Base-by-base conservation (phyloP, 2,329 filamentous ascomycete genomes). In the Grosmannia clavigera region DNA sequence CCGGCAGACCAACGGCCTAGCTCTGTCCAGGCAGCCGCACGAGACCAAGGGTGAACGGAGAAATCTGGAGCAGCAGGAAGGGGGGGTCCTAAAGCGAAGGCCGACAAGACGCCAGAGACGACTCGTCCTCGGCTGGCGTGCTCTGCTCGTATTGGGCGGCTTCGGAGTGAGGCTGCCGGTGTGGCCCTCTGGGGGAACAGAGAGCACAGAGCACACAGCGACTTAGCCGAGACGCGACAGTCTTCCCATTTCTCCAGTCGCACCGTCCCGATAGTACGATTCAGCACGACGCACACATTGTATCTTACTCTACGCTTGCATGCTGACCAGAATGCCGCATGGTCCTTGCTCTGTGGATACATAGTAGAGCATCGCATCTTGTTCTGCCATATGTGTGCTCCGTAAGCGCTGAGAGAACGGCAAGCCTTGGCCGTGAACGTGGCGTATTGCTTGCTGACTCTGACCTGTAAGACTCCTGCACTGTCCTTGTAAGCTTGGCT, bases 41-140 rank as follows among this genome's bases (percentile, higher is more conserved):
- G 52, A 55, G 52, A 25, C 19, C n/a, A 50, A 51, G 56, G 56
- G 46, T 58, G 56, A 58, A 58, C 56, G 56, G 56, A 58, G 27
- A 57, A 35, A 57, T 50, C 19, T 3, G 43, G 19, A 19, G 43
- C 38, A 22, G 33, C 33, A 35, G 33, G 6, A 10, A 9, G 33
- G 10, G 33, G 33, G 33, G 33, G 9, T 10, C 33, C 33, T 9
- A 9, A 10, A 35, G 33, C 33, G 9, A 46, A n/a, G 43, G 16
- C 19, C 40, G 40, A 7, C 40, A 14, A 43, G 40, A 43, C 14
- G 40, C 5, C 14, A 16, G 16, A 19, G 16, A 3, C 40, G 16
- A 43, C 5, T 16, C 40, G 40, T 43, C 40, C 40, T 27, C n/a
- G 48, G 29, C 38, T 40, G 38, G 38, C 38, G 38, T 40, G 38